Evolutionary conservation across 805 yeast genomes (phyloP), one percentile per base, ranked within the genome.

Genomic region (Lipomyces sp.): DNA sequence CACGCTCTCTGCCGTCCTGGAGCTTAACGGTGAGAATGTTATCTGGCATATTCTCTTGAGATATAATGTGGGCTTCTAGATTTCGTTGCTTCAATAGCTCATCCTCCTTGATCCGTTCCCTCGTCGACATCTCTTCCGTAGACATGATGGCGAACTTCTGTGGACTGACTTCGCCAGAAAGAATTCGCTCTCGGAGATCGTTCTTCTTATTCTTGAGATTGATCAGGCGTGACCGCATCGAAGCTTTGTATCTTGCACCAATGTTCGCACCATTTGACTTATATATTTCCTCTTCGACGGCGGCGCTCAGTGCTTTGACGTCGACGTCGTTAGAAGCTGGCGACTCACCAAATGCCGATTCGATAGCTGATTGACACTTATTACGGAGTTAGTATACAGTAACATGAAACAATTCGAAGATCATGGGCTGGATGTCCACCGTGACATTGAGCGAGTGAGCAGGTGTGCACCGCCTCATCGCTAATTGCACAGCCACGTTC

Each of bases 1-100:
- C 81, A 8, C 81, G 64, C 39, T 78, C 81, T 2, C 82, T 68
- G 51, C 82, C 82, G 62, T 80, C 82, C 7, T 13, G 33, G 4
- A 75, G 65, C 33, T 75, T 67, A 45, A 72, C 71, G 29, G 74
- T 61, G 5, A 74, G 68, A 2, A 79, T 75, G 18, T 76, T 64
- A 48, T 69, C 68, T 42, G 75, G 69, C 30, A 75, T 68, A 1
- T 68, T 73, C 33, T 75, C 73, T 4, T 57, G 45, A 24, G 59
- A 60, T 30, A 60, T 7, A 48, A 64, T 66, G 39, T 60, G 53
- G 65, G 60, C 64, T 35, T 60, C 61, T 39, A 66, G 13, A 10
- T 57, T 61, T 37, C 45, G 50, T 53, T 73, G 71, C 57, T 67
- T 72, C 18, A 79, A 59, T 30, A 60, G 60, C 33, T 69, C 71